Percentiles rank a stretch among this genome's conserved stretches.
Evolutionary conservation across 768 basidiomycete species (phyloP).

Genomic region (Lentinus tigrinus): DNA sequence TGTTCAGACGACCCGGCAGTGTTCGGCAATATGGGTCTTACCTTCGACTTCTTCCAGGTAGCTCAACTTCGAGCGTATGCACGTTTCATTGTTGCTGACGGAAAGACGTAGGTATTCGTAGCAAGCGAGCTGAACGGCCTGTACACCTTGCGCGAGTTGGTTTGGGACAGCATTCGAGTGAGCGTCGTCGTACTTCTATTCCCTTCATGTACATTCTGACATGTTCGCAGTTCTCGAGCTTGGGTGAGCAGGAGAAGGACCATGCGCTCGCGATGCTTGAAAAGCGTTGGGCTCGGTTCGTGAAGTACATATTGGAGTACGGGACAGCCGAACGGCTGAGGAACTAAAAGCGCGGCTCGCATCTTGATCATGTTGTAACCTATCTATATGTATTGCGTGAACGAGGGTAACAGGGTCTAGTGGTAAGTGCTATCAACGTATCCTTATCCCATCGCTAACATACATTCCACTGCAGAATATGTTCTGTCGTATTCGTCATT

Average conservation of each 20-base stretch:
- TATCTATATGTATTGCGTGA: too few relatives aligned
- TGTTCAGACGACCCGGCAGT: slow-evolving; percentile 76
- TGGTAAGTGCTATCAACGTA: too few relatives aligned
- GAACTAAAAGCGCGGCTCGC: too few relatives aligned
- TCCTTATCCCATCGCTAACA: too few relatives aligned
- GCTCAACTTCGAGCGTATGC: neutral
- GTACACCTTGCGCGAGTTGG: slow-evolving; percentile 58
- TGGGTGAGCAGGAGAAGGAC: slow-evolving; percentile 47
- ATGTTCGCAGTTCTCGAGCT: slow-evolving; percentile 49
- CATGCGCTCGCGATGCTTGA: slow-evolving; percentile 45
- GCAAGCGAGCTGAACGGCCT: slow-evolving; percentile 44
- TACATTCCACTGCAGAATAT: too few relatives aligned
- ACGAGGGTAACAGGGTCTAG: too few relatives aligned
- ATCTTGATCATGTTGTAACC: too few relatives aligned
- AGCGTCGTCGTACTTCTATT: neutral
- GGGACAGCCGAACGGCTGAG: neutral
- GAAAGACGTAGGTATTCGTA: slow-evolving; percentile 15
- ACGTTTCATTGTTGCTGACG: neutral
- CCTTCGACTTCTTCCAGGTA: slow-evolving; percentile 79
- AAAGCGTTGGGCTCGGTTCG: slow-evolving; percentile 45
- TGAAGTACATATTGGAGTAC: slow-evolving; percentile 33
- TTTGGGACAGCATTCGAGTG: slow-evolving; percentile 65
- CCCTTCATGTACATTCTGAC: neutral
- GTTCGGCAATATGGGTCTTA: slow-evolving; percentile 77
- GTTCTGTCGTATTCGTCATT: too few relatives aligned